Base-by-base conservation (phyloP, 371 early-diverging fungal genomes). In the Actinomortierella ambigua region DNA sequence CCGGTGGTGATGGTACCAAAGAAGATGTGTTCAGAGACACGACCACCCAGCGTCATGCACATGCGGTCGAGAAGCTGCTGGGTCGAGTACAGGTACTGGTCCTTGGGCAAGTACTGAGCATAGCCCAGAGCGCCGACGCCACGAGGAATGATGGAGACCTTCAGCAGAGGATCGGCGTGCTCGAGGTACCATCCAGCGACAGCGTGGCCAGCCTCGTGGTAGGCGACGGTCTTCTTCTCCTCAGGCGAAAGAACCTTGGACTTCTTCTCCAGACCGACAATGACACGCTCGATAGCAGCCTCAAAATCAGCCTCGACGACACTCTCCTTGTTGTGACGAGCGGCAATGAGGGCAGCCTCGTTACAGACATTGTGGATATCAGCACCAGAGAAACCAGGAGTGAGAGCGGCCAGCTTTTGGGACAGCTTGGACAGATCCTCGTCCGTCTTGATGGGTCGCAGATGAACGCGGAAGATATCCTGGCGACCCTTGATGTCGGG, bases 151-250 rank as follows among this genome's bases (percentile, higher is more conserved):
- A 99, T 98, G 55, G 97, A 95, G 2, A 98, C 97, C 85, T 98
- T 98, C 58, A 98, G 85, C 34, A 98, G 83, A 18, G 98, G 98
- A 77, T 97, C 95, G 17, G 98, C 97, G 59, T 96, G 90, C 64
- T 95, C 85, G 68, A 99, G 79, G 78, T 91, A 99, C 99, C 99
- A 99, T 28, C 98, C 99, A 22, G 93, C 96, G 28, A 99, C 95
- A 44, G 99, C 99, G 68, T 99, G 99, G 5, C 99, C 99, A 41
- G 99, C 98, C 82, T 99, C 99, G 76, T 99, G 99, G 77, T 98
- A 96, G 20, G 99, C 98, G 20, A 99, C 98, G 8, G 94, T 96
- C 82, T 91, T 96, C 91, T 98, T 99, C 79, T 99, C 99, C 63
- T 96, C 95, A 1, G 99, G 98, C 13, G 95, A 92, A 53, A 99